These are phyloP conservation scores for Fusarium praegraminearum DNA, from an alignment of 2,329 filamentous ascomycete genomes.

Conservation along the genomic window DNA sequence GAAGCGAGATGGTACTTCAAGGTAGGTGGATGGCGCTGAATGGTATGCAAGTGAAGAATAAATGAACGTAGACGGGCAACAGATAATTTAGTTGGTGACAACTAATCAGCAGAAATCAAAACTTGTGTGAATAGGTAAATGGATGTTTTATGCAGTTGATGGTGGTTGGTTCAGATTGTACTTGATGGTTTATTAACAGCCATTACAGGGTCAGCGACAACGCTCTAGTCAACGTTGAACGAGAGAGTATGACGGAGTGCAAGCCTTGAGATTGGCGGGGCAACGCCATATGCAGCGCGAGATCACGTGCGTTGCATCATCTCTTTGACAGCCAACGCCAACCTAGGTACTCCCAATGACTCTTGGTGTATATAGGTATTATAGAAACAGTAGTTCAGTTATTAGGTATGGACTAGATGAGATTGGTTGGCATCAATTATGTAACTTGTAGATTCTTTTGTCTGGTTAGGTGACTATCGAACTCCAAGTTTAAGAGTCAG, in stretches of 20 bases:
- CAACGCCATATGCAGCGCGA: slow-evolving; percentile 64
- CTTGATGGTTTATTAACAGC: background rate
- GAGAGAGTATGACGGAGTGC: slow-evolving; percentile 40
- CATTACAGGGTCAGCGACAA: slow-evolving; percentile 25
- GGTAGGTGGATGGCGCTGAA: slow-evolving; percentile 6
- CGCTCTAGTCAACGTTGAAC: slow-evolving; percentile 4
- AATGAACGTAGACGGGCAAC: background rate
- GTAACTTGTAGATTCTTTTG: background rate
- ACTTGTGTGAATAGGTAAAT: background rate
- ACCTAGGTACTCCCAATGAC: background rate
- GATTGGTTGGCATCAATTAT: background rate
- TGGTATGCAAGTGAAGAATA: slow-evolving; percentile 1
- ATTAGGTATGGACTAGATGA: background rate
- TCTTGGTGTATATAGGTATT: background rate
- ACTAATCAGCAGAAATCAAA: background rate
- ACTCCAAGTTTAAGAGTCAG: background rate
- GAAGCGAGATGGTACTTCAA: slow-evolving; percentile 10
- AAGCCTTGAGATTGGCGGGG: slow-evolving; percentile 60
- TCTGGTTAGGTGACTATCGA: background rate
- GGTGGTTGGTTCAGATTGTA: slow-evolving; percentile 13
- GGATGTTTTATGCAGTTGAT: slow-evolving; percentile 6
- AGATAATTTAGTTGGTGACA: background rate
- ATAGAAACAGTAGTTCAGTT: background rate
- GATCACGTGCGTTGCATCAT: slow-evolving; percentile 58
- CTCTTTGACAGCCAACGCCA: background rate